Base-by-base conservation (phyloP, 2,329 filamentous ascomycete genomes). In the Hymenoscyphus infarciens region DNA sequence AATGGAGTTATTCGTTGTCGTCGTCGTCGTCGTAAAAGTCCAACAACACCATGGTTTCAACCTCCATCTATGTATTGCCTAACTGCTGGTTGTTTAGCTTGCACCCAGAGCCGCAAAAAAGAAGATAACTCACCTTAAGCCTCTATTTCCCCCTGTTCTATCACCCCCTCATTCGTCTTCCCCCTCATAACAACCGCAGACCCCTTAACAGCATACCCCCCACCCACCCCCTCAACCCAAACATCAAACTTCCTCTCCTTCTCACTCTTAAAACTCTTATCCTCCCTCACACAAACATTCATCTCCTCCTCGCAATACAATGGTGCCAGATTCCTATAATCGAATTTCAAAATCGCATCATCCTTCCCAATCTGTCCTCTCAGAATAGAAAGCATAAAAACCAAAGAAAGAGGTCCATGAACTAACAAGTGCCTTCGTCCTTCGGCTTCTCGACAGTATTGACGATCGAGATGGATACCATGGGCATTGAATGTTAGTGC, bases 401-500 rank as follows among this genome's bases (percentile, higher is more conserved):
- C 87, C 49, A 96, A 81, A 1, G 86, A 87, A 60, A 99, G 79
- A 0, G 95, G 94, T 0, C 95, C 95, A 71, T 98, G 95, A 61
- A 98, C 90, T 16, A 98, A 82, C 29, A 92, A 79, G 64, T 87
- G 84, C 5, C 82, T 82, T 74, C 96, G 87, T 11, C 90, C 90
- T 75, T 98, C 95, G 13, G 87, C 79, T 13, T 83, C 78, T 45
- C 82, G 82, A 59, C 87, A 87, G 76, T 91, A 96, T 53, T 81
- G 73, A 1, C 82, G 83, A 74, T 97, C 90, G 25, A 96, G 81
- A 77, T 99, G 95, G 69, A 99, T 97, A 16, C 83, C 81, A 76
- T 99, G 95, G 1, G 92, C 91, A 75, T 99, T 99, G 80, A 92
- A 93, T 2, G 90, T 94, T 38, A 99, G 83, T 0, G 92, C 92